Evolutionary conservation across 768 basidiomycete species (phyloP).

Genomic region (Boletus subcaerulescens): DNA sequence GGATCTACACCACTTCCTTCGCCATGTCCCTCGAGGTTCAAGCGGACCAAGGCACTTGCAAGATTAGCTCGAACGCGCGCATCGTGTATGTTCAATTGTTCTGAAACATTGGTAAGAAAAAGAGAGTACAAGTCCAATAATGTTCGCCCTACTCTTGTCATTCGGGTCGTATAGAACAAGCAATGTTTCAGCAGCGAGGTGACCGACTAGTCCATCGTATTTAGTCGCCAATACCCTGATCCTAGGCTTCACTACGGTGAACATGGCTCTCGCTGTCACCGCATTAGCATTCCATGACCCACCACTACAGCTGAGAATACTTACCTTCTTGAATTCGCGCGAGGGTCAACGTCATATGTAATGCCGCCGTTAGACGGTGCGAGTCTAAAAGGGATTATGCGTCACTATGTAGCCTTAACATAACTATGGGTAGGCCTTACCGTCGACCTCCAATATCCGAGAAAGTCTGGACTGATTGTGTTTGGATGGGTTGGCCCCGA

Average conservation of each 20-base stretch:
- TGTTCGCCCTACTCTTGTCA: background rate
- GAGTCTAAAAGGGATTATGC: conserved; percentile 1
- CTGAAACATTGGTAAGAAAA: background rate
- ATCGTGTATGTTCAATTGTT: conserved; percentile 5
- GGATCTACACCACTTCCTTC: background rate
- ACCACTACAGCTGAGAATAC: background rate
- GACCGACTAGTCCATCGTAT: conserved; percentile 6
- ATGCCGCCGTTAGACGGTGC: conserved; percentile 9
- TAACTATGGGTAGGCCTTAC: background rate
- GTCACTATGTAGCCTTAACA: background rate
- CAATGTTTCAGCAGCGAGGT: conserved; percentile 16
- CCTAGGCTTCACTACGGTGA: conserved; percentile 1
- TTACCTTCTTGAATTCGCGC: conserved; percentile 17
- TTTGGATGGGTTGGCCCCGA: background rate
- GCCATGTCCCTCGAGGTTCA: background rate
- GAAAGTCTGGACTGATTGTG: conserved; percentile 7
- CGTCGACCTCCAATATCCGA: conserved; percentile 10
- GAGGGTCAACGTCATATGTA: conserved; percentile 16
- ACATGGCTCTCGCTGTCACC: background rate
- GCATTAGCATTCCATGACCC: background rate
- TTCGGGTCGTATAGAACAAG: conserved; percentile 8
- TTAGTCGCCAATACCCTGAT: conserved; percentile 12
- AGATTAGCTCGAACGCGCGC: conserved; percentile 16
- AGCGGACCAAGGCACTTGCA: conserved; percentile 10
- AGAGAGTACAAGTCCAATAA: background rate